Evolutionary conservation across 73 alveolate genomes (phyloP), one percentile per base, ranked within the genome.

Genomic region (Paramecium biaurelia): DNA sequence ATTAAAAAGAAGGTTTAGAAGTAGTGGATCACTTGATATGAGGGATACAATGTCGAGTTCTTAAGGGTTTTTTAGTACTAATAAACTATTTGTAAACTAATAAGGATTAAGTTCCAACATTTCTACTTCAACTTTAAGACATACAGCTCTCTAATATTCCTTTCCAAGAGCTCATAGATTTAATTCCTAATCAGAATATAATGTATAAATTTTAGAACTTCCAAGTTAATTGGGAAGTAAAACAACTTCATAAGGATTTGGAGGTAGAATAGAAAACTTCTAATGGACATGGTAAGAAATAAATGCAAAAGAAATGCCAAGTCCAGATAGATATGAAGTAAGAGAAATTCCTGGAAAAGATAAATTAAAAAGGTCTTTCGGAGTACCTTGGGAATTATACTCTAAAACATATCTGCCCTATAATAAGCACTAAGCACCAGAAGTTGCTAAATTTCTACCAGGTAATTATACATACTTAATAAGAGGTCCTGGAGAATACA

Each of bases 401-500:
- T 38, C 90, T 4, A 79, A 79, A 45, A 79, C 90, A 15, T 79
- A 43, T 42, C 14, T 79, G 7, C 90, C 70, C n/a, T 79, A 79
- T 21, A 79, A 79, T 45, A 79, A 79, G n/a, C 76, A 79, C 28
- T 26, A 79, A 24, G 70, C 90, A 5, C 76, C 70, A 10, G 74
- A 79, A 43, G 47, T 79, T 14, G 34, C 90, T 7, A 79, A 79
- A 79, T 79, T 43, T 47, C 15, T 79, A 8, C 90, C 90, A 10
- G 90, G 86, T 72, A 37, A 72, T 15, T 9, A 34, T 23, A 32
- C 18, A 30, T 15, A 15, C n/a, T 3, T 30, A 8, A 9, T 20
- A 67, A 21, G n/a, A 72, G 86, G 90, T 20, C 90, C 90, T 23
- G 90, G 90, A 79, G 90, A 79, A 23, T 79, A 79, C 12, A 37